Base-by-base conservation (phyloP, 805 yeast genomes). In the Candida ponderosae region DNA sequence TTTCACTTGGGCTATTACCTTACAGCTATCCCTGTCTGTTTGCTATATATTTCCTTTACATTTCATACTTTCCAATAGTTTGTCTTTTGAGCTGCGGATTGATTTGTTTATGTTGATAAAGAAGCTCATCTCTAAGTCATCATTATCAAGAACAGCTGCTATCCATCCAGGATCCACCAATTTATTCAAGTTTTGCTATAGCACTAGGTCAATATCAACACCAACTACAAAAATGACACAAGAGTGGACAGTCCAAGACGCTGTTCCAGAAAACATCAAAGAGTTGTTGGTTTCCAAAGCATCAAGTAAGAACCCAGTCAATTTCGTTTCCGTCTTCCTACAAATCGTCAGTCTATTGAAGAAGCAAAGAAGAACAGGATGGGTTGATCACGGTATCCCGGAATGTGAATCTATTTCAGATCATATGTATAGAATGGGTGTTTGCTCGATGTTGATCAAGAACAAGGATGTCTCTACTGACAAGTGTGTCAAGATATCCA, bases 341-440 rank as follows among this genome's bases (percentile, higher is more conserved):
- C 86, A 85, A 53, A 73, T 87, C 24, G 73, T 86, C 0, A 71
- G 81, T 36, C 67, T 78, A 26, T 66, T 90, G 48, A 90, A 90
- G 59, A 66, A 76, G 5, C 90, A 86, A 53, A 78, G 72, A 47
- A 72, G 98, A 56, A 90, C 98, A 0, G 98, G 98, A 2, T 90
- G 97, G 97, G 60, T 90, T 17, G 90, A 87, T 54, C 76, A 75
- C 51, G 60, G 56, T 11, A 55, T 67, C 18, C 33, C 39, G 3
- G 51, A 57, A 2, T 64, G 70, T 46, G 72, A 87, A 59, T 74
- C 83, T 36, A 87, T 88, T 36, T 74, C 86, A n/a, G 97, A 89
- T 60, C 97, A 90, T 59, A 89, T 89, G 96, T 89, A 90, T 56
- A 70, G 98, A 40, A 89, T 90, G 96, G 77, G 87, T 5, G 65